Base-by-base conservation (phyloP, 1,139 yeast species). In the Kodamaea sp. region DNA sequence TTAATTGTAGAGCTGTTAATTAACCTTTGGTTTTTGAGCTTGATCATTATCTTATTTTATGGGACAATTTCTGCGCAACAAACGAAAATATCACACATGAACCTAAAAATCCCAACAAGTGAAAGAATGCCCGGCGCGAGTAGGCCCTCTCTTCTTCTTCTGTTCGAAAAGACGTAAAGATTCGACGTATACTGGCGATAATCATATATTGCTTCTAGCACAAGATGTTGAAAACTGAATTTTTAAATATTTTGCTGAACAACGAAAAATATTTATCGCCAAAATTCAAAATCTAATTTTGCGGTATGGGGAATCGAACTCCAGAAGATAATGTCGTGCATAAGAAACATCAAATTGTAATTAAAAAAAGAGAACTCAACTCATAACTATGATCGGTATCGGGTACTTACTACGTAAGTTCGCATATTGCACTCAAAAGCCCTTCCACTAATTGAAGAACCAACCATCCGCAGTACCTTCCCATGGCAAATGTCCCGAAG, bases 371-470 rank as follows among this genome's bases (percentile, higher is more conserved):
- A 34, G 47, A 63, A 58, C 71, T 64, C 57, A 43, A 57, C 75
- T 65, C 70, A 58, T 60, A 65, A 67, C 80, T 75, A 72, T 81
- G 83, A 81, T 81, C 87, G 87, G 87, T 81, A 81, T 81, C 86
- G 87, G 79, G 87, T 80, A 75, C 81, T 62, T 65, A 53, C 51
- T 42, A 20, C 47, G 48, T 57, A 58, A 65, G 81, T 79, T 77
- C 82, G 79, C 82, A 79, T 75, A 81, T 81, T 81, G 87, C 83
- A 81, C 87, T 81, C 75, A 80, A 79, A 66, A 79, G 81, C 78
- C 73, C 63, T 52, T 55, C 57, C 60, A 47, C 57, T 32, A 39
- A 29, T 31, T 39, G 54, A 55, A 54, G 60, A 69, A 73, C 81
- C 87, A 81, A 80, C 84, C 82, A 73, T 73, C 79, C 79, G 81